Conservation (phyloP, 2,329 filamentous ascomycete genomes). For the Trichoderma arundinaceum region DNA sequence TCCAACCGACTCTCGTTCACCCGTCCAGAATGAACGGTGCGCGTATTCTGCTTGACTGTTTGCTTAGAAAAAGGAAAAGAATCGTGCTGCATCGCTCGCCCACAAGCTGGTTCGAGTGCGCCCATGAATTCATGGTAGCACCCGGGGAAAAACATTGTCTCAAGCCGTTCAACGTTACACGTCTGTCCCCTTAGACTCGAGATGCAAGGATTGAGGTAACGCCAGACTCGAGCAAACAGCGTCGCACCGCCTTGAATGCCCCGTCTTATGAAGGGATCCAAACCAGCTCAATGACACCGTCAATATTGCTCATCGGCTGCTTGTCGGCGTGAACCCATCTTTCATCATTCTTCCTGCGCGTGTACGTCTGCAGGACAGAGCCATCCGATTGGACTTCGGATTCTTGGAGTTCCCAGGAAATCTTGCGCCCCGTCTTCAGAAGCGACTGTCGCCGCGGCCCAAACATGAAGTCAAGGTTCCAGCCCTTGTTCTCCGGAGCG, state of each 20-base stretch:
- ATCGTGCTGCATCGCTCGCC: not conserved
- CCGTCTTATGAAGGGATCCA: constrained; percentile 52
- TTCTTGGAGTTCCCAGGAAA: constrained; percentile 61
- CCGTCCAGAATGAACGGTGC: too few relatives aligned
- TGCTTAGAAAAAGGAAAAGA: not conserved
- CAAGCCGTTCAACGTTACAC: not conserved
- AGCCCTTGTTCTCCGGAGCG: constrained; percentile 54
- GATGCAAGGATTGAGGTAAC: not conserved
- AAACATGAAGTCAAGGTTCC: constrained; percentile 59
- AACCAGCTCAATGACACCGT: constrained; percentile 62
- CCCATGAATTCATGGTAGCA: not conserved
- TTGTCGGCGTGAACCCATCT: constrained; percentile 57
- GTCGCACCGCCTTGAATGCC: not conserved
- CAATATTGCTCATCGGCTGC: constrained; percentile 57
- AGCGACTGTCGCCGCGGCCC: constrained; percentile 56
- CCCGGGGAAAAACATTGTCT: not conserved
- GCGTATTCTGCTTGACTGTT: too few relatives aligned
- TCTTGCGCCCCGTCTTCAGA: constrained; percentile 56
- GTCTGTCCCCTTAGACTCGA: not conserved
- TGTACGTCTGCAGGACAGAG: constrained; percentile 59
- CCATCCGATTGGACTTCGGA: constrained; percentile 54
- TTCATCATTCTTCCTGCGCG: constrained; percentile 57
- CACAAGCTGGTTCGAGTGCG: not conserved
- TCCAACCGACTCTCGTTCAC: too few relatives aligned
- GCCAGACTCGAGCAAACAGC: not conserved